A percentile compares a stretch with the other conserved stretches of the same genome.
Evolutionary conservation across 192 early-diverging fungal genomes (phyloP).

Genomic region (Coemansia sp.): DNA sequence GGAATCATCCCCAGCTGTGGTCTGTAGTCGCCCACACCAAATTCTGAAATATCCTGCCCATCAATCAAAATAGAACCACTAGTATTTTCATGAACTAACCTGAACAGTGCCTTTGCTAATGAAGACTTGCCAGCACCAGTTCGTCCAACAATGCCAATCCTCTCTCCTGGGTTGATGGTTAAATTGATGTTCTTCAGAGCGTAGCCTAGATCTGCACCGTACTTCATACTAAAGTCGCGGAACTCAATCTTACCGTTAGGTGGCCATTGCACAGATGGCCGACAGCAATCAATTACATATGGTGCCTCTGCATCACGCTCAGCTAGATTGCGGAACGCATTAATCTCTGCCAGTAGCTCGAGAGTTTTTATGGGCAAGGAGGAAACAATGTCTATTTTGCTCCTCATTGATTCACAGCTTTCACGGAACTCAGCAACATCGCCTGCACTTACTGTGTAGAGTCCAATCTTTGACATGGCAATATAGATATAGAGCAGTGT

Average conservation of each 20-base stretch:
- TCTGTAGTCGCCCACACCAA: slow-evolving; percentile 69
- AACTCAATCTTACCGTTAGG: slow-evolving; percentile 28
- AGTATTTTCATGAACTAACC: slow-evolving; percentile 62
- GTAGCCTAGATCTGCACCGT: slow-evolving; percentile 11
- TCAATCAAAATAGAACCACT: slow-evolving; percentile 70
- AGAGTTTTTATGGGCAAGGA: neutral
- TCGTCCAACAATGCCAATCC: slow-evolving; percentile 59
- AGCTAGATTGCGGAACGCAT: neutral
- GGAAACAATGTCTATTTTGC: neutral
- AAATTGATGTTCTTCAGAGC: slow-evolving; percentile 53
- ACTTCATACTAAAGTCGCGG: slow-evolving; percentile 26
- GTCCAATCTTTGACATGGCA: neutral
- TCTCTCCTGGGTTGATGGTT: slow-evolving; percentile 59
- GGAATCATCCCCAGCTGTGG: slow-evolving; percentile 55
- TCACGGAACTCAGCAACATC: neutral
- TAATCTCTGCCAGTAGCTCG: neutral
- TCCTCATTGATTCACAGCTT: neutral
- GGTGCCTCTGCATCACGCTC: slow-evolving; percentile 17
- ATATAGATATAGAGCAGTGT: neutral
- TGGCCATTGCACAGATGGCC: slow-evolving; percentile 28
- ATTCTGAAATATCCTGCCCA: slow-evolving; percentile 67
- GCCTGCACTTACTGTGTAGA: neutral
- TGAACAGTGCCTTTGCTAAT: slow-evolving; percentile 60
- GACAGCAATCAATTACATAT: neutral
- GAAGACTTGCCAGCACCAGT: slow-evolving; percentile 69